Percentiles rank a stretch among this genome's conserved stretches.
Evolutionary conservation across 176 grass and related monocot genomes (phyloP).

Genomic region (Chloris gayana): DNA sequence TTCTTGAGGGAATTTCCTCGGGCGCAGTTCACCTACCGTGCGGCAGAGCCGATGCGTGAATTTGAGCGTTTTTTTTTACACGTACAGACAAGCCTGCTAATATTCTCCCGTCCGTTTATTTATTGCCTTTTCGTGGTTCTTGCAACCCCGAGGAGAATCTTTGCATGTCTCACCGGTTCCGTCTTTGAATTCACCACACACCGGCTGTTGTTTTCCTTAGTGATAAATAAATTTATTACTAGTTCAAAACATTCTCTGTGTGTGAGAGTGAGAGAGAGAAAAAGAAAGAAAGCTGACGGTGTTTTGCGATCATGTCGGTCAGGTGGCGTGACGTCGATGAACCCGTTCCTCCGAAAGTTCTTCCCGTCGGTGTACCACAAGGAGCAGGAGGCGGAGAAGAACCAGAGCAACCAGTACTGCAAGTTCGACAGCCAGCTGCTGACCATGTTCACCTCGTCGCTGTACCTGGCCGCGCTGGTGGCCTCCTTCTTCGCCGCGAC

Average conservation of each 20-base stretch:
- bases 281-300: too few relatives aligned
- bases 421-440: conserved; percentile 97
- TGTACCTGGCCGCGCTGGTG: conserved; percentile 84
- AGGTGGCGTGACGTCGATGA: conserved; percentile 95
- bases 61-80: background rate
- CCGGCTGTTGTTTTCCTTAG: background rate
- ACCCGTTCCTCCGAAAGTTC: conserved; percentile 77
- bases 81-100: conserved; percentile 5
- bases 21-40: conserved; percentile 9
- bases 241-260: conserved; percentile 4
- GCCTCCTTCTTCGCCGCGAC: conserved; percentile 78
- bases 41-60: background rate
- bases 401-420: conserved; percentile 92
- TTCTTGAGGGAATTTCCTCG: conserved; percentile 16
- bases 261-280: too few relatives aligned
- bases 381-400: conserved; percentile 48
- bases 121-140: conserved; percentile 8
- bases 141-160: conserved; percentile 27
- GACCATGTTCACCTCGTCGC: conserved; percentile 93
- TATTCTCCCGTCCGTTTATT: conserved; percentile 26
- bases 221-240: background rate
- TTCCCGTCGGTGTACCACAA: conserved; percentile 81
- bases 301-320: background rate
- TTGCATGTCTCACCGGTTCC: conserved; percentile 26
- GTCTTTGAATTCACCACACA: conserved; percentile 10